phyloP scores from a whole-genome alignment of 306 rosid genomes.

The Mucuna pruriens region DNA sequence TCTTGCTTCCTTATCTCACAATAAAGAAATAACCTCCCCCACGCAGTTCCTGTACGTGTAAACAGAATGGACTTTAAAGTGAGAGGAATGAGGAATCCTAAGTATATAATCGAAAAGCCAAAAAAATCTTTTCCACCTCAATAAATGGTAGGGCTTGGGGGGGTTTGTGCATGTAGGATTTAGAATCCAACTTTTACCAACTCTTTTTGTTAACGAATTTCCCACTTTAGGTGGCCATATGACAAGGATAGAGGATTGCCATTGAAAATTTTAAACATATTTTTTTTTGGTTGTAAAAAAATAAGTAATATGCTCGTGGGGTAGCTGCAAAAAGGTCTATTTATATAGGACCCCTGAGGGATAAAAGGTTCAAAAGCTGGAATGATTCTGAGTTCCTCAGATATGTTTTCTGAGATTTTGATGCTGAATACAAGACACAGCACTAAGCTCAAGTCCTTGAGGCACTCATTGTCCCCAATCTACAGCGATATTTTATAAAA shows the following conservation, averaged over 20 bases:
- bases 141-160: slow-evolving; percentile 43
- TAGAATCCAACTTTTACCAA: slow-evolving; percentile 53
- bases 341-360: slow-evolving; percentile 42
- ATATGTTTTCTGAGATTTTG: slow-evolving; percentile 63
- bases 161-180: slow-evolving; percentile 13
- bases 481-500: slow-evolving; percentile 25
- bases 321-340: slow-evolving; percentile 54
- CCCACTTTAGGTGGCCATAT: slow-evolving; percentile 58
- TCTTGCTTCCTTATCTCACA: slow-evolving; percentile 34
- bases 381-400: slow-evolving; percentile 66
- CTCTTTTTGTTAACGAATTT: slow-evolving; percentile 51
- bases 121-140: slow-evolving; percentile 57
- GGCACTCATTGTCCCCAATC: slow-evolving; percentile 59
- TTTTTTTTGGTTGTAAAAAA: slow-evolving; percentile 51
- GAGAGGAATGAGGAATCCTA: slow-evolving; percentile 69
- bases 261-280: slow-evolving; percentile 24
- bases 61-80: slow-evolving; percentile 58
- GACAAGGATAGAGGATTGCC: slow-evolving; percentile 48
- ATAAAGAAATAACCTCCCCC: slow-evolving; percentile 38
- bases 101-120: slow-evolving; percentile 70
- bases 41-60: slow-evolving; percentile 40
- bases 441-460: slow-evolving; percentile 58
- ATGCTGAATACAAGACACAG: slow-evolving; percentile 82
- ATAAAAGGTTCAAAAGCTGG: slow-evolving; percentile 70
- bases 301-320: slow-evolving; percentile 57